Base-by-base conservation (phyloP, 2,329 filamentous ascomycete genomes). In the Amauroascus niger region DNA sequence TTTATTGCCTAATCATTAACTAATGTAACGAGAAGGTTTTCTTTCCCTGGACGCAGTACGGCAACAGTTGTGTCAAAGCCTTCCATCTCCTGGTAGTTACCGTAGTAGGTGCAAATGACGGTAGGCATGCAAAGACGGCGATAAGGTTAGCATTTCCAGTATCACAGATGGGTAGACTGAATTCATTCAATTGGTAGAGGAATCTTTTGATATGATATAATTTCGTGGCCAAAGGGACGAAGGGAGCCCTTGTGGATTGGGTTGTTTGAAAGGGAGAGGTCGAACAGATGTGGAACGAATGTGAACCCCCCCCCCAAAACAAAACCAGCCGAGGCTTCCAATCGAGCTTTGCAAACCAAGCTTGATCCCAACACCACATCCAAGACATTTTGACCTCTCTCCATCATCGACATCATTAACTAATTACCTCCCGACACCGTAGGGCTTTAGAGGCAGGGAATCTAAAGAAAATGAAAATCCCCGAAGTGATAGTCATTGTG, bases 381-480 rank as follows among this genome's bases (percentile, higher is more conserved):
- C 16, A 37, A 39, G 39, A 13, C 33, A 18, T 11, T 18, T 24
- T n/a, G 9, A 46, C 26, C 24, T 18, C 22, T 48, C n/a, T 11
- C 14, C 26, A 48, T 11, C 20, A n/a, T 16, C 30, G 13, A 24
- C 45, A 22, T 48, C 44, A 4, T 4, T 47, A 33, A n/a, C 44
- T n/a, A 33, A 16, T 28, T 22, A 37, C 24, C 18, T 16, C 20
- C 14, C 3, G 24, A 18, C 33, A 18, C 1, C 9, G 6, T n/a
- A n/a, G n/a, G n/a, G n/a, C n/a, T n/a, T n/a, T n/a, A n/a, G 37
- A 33, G 30, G 22, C 39, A 37, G 16, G 30, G 40, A 24, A 18
- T 7, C 26, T n/a, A 52, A n/a, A 28, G 30, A 44, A 45, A 39
- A 52, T 52, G 50, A 52, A 52, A 46, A 46, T 46, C 50, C 32